These are phyloP conservation scores for Rhizoclosmatium sp. DNA, from an alignment of 192 early-diverging fungal genomes.

Conservation along the genomic window DNA sequence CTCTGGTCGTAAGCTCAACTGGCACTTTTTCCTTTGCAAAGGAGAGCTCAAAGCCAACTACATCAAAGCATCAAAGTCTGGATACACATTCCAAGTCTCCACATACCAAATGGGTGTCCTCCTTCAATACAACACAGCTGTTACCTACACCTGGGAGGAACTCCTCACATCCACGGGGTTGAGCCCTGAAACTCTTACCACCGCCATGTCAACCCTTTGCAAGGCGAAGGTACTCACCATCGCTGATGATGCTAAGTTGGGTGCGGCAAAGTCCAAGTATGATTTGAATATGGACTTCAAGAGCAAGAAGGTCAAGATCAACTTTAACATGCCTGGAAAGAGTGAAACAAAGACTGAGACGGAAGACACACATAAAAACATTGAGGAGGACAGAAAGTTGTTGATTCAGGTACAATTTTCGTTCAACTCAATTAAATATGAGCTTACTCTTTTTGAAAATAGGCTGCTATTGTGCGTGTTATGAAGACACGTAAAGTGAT, in stretches of 20 bases:
- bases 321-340: conserved; percentile 85
- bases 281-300: conserved; percentile 77
- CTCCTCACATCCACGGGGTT: conserved; percentile 79
- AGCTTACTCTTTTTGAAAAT: conserved; percentile 20
- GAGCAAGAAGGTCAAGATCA: conserved; percentile 88
- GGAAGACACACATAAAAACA: conserved; percentile 90
- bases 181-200: conserved; percentile 67
- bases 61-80: conserved; percentile 74
- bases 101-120: conserved; percentile 95
- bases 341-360: conserved; percentile 90
- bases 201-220: conserved; percentile 77
- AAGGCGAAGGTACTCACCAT: conserved; percentile 84
- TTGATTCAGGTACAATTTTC: conserved; percentile 80
- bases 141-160: conserved; percentile 81
- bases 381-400: conserved; percentile 91
- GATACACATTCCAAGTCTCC: conserved; percentile 83
- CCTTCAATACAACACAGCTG: conserved; percentile 85
- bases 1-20: conserved; percentile 89
- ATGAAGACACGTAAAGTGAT: conserved; percentile 98
- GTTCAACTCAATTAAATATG: not conserved
- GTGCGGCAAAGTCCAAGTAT: conserved; percentile 59
- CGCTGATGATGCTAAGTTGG: conserved; percentile 58
- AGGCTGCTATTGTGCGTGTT: conserved; percentile 98
- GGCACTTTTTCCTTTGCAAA: conserved; percentile 91
- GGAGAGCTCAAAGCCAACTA: conserved; percentile 95